Evolutionary conservation across 345 rosid species (phyloP), one percentile per base, ranked within the genome.

Genomic region (thale cress (Arabidopsis thaliana)): DNA sequence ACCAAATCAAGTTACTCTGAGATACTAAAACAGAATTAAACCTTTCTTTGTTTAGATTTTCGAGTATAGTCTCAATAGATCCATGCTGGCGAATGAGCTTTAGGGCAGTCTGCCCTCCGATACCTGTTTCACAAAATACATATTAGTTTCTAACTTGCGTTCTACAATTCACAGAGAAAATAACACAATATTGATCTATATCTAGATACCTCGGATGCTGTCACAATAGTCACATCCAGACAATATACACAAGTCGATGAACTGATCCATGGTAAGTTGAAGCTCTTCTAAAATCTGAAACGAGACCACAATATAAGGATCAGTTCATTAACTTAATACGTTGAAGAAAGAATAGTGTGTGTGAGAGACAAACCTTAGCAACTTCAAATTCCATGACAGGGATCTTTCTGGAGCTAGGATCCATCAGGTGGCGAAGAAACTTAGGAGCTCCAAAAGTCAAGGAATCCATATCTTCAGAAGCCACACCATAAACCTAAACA

Each of bases 391-490:
- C 99, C 96, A 92, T 89, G 75, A 95, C 93, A 1, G 96, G 96
- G 58, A 87, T 57, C 82, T 95, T 95, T 88, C 92, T 87, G 36
- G 97, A 90, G 81, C 93, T 89, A 64, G 97, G 97, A 82, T 87
- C 97, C 99, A 95, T 95, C 80, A 95, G 82, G 84, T 92, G 99
- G 69, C 97, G 97, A 68, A 95, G 93, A 87, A 95, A 92, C 51
- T 82, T 92, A 51, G 97, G 82, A 81, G 97, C 96, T 67, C 99
- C 97, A 82, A 95, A 95, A 48, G 97, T 95, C 59, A 95, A 84
- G 67, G 99, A 95, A 67, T 92, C 99, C 99, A 95, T 95, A 76
- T 95, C 99, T 84, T 95, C 99, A 63, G 97, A 95, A 76, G 99
- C 99, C 68, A 95, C 99, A 24, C 87, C 99, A 76, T 95, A 95